Conservation (phyloP, 306 rosid species). For the Adenanthera pavonina region DNA sequence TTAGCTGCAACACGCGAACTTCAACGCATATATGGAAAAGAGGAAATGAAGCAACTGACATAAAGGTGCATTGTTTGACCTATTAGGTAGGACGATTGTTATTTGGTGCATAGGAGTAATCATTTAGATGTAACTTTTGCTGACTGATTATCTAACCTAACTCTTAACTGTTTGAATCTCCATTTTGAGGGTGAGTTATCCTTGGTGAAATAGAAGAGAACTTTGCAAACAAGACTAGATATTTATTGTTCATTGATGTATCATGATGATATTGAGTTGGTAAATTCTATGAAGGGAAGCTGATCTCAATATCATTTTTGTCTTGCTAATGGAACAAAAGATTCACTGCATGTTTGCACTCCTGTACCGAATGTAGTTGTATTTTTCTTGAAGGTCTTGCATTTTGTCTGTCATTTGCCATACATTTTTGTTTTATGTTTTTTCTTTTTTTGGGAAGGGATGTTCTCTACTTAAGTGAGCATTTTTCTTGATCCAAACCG, state of each 20-base stretch:
- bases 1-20: constrained; percentile 71
- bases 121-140: constrained; percentile 33
- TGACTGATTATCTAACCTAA: constrained; percentile 27
- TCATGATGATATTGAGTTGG: constrained; percentile 22
- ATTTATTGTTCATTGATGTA: constrained; percentile 22
- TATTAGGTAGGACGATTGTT: constrained; percentile 32
- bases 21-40: constrained; percentile 64
- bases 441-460: neutral
- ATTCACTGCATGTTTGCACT: neutral
- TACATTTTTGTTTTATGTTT: neutral
- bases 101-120: constrained; percentile 37
- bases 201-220: constrained; percentile 9
- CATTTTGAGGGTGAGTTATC: constrained; percentile 13
- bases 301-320: constrained; percentile 21
- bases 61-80: constrained; percentile 34
- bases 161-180: constrained; percentile 26
- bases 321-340: neutral
- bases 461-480: neutral
- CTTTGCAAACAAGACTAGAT: constrained; percentile 4
- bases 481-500: neutral
- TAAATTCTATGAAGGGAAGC: constrained; percentile 15
- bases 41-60: constrained; percentile 49
- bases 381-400: constrained; percentile 5
- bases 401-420: constrained; percentile 6
- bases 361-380: neutral